Evolutionary conservation across 75 land plant genomes (phyloP), one percentile per base, ranked within the genome.

Genomic region (Picea sitchensis): DNA sequence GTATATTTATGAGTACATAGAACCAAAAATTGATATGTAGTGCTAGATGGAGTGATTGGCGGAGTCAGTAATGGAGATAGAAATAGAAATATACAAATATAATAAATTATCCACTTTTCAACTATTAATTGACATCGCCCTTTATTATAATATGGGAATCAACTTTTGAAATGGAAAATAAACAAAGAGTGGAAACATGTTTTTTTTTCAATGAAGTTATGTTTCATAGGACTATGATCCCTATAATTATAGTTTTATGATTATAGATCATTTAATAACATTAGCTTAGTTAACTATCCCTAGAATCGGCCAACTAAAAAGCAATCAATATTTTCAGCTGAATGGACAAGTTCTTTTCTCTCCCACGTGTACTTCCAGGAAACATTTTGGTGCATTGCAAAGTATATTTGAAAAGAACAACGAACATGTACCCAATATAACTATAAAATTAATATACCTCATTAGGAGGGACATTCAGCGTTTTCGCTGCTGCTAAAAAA

Each of bases 401-500:
- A 58, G 15, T 65, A 76, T n/a, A 76, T 3, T 69, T 76, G 38
- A 17, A 34, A 61, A n/a, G 18, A 62, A 14, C 18, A 41, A 71
- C 20, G 11, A 71, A 51, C n/a, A 47, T 44, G n/a, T 18, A 17
- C 21, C 9, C 41, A 71, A 44, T 44, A 44, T 44, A 67, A 20
- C 74, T 8, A 17, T 11, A 44, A 21, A 71, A 31, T 38, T 17
- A 23, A 14, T 4, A 65, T 93, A 98, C 99, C 98, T 98, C 98
- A 76, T 76, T 63, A 41, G 93, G 78, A 36, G 91, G 90, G 21
- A 95, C 88, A 73, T 88, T 80, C 82, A 98, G 87, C 34, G 79
- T 82, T 78, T 91, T 92, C 77, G 99, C 91, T 79, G 98, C 99
- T 64, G 99, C 98, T 76, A 98, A 78, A 75, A 98, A 98, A 18